Evolutionary conservation across 129 eudicot genomes (phyloP).

Genomic region (Flaveria bidentis): DNA sequence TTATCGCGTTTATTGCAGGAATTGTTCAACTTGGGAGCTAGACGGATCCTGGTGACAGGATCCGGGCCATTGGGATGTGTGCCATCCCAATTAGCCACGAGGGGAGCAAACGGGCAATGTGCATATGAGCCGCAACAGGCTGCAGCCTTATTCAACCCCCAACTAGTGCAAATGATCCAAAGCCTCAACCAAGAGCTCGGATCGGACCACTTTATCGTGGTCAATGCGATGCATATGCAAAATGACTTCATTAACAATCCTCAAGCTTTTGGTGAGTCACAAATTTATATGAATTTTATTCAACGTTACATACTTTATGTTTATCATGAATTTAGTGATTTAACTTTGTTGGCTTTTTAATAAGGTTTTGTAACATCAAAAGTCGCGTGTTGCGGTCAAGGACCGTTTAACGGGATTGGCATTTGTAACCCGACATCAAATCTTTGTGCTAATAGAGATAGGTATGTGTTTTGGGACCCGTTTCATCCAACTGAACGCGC

Average conservation of each 20-base stretch:
- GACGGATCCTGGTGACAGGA: slow-evolving; percentile 74
- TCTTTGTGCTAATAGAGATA: slow-evolving; percentile 48
- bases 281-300: background rate
- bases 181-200: slow-evolving; percentile 60
- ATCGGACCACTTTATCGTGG: slow-evolving; percentile 57
- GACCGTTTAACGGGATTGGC: slow-evolving; percentile 72
- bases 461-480: slow-evolving; percentile 70
- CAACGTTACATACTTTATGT: background rate
- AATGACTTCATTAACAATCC: slow-evolving; percentile 64
- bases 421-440: slow-evolving; percentile 54
- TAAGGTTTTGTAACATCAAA: slow-evolving; percentile 70
- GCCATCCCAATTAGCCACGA: slow-evolving; percentile 60
- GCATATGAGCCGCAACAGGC: slow-evolving; percentile 70
- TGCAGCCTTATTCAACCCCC: slow-evolving; percentile 59
- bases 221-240: slow-evolving; percentile 55
- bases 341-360: background rate
- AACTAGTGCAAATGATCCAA: slow-evolving; percentile 57
- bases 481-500: slow-evolving; percentile 76
- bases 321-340: background rate
- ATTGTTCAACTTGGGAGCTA: slow-evolving; percentile 56
- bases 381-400: slow-evolving; percentile 89
- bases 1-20: slow-evolving; percentile 30
- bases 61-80: slow-evolving; percentile 81
- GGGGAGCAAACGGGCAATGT: slow-evolving; percentile 60
- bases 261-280: slow-evolving; percentile 53